Conservation (phyloP, 208 protist species). For the Trypanosomatidae sp. region DNA sequence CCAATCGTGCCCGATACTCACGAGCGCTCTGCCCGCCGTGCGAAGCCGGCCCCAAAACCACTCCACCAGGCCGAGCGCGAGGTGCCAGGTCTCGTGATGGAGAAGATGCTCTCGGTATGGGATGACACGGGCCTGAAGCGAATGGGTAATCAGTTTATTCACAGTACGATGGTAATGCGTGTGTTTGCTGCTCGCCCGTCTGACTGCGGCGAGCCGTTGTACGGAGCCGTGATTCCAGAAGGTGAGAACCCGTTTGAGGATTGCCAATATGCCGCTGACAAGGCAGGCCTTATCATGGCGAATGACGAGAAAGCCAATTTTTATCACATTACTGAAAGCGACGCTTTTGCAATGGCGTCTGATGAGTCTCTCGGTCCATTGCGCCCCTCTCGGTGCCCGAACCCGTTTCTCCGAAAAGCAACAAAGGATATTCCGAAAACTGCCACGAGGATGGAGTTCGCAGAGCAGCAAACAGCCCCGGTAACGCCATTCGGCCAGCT, state of each 20-base stretch:
- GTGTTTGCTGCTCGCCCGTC: constrained; percentile 73
- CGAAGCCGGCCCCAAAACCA: constrained; percentile 75
- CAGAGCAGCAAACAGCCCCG: constrained; percentile 45
- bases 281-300: neutral
- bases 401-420: constrained; percentile 40
- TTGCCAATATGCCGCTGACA: neutral
- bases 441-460: constrained; percentile 12
- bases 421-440: constrained; percentile 14
- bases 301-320: constrained; percentile 4
- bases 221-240: constrained; percentile 41
- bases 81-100: constrained; percentile 59
- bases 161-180: constrained; percentile 90
- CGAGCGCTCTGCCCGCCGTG: constrained; percentile 42
- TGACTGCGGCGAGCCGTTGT: constrained; percentile 41
- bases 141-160: constrained; percentile 73
- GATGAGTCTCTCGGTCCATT: constrained; percentile 43
- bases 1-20: constrained; percentile 21
- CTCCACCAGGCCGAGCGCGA: constrained; percentile 74
- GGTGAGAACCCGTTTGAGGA: constrained; percentile 54
- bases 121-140: constrained; percentile 73
- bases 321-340: constrained; percentile 31
- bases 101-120: constrained; percentile 77
- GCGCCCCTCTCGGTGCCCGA: constrained; percentile 39
- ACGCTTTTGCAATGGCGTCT: constrained; percentile 57
- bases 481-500: constrained; percentile 80